Base-by-base conservation (phyloP, 2,329 filamentous ascomycete genomes). In the Aspergillus arachidicola region DNA sequence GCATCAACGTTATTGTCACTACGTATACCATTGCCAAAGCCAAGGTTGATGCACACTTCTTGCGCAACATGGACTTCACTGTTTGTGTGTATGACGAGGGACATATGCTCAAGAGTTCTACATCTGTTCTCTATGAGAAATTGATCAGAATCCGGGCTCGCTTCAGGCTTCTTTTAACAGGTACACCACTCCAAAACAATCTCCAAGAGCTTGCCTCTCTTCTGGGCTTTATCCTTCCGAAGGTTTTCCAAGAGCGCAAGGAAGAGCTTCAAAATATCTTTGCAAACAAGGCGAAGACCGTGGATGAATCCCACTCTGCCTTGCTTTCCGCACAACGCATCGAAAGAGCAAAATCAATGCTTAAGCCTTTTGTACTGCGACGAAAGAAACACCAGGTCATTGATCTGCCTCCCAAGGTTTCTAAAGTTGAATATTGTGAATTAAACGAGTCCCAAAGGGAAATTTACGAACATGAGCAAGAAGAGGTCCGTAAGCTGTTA, bases 111-210 rank as follows among this genome's bases (percentile, higher is more conserved):
- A 96, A 97, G 80, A 98, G 97, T 74, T 89, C 90, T 2, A 88
- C 89, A 54, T 96, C 94, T 0, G 88, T 91, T 59, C 85, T 92
- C 6, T 97, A 97, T 77, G 86, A 88, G 71, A 89, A 91, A 64
- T 83, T 98, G 58, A 88, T 91, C 72, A 85, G 87, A 41, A 93
- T 99, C 59, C 86, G 86, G 0, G 89, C 93, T 0, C 81, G 87
- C n/a, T 97, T 95, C 84, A 89, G 93, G 65, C 86, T 99, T 57
- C 84, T 99, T 4, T 85, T 99, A 30, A 92, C 90, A 32, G 95
- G 95, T 48, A 99, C 95, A 0, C 95, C 95, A 0, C 85, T 99
- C 14, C 95, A 99, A 72, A 99, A 99, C 80, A 98, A 98, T 75
- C 83, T 99, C 23, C 90, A 94, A 73, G 95, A 99, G 79, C 87